Evolutionary conservation across 768 basidiomycete species (phyloP), one percentile per base, ranked within the genome.

Genomic region (Suillus tomentosus): DNA sequence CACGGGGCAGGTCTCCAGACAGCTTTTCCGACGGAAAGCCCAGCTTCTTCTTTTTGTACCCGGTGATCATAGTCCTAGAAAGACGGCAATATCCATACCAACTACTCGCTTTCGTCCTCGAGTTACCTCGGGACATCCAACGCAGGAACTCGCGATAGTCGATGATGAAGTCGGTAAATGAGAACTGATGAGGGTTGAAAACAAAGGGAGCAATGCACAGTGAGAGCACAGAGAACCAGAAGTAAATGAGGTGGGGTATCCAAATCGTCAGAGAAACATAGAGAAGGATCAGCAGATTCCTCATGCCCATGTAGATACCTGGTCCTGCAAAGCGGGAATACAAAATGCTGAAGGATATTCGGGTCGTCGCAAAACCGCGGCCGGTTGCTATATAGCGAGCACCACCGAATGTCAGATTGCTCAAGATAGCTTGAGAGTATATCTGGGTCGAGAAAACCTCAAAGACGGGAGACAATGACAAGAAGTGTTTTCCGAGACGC

Each of bases 181-280:
- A 94, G 85, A 99, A 99, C 77, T 99, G 97, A 78, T 99, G 96
- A n/a, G 97, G 97, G 79, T 99, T 99, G 87, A 99, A 99, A 65
- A 99, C 67, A 88, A 99, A 99, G 0, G 97, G 97, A 42, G 97
- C 95, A 69, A 99, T 85, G 78, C 94, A 96, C 22, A 99, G 87
- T 11, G 96, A 95, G 64, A 96, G 77, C 63, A 98, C 94, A 17
- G 97, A 96, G 75, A 94, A 85, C 96, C 96, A 99, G 87, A 99
- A 99, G 84, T 99, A 99, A 79, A 96, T 94, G 70, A 99, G 82
- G 78, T 94, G 91, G 5, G 94, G 93, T 63, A 94, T 92, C 91
- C 94, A 99, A 70, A 99, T 85, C 27, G 94, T 80, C 81, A 99
- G 82, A 53, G 95, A 94, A 69, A 90, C 88, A 74, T 96, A 99